Evolutionary conservation across 179 eudicot species (phyloP), one percentile per base, ranked within the genome.

Genomic region (Silene coronaria): DNA sequence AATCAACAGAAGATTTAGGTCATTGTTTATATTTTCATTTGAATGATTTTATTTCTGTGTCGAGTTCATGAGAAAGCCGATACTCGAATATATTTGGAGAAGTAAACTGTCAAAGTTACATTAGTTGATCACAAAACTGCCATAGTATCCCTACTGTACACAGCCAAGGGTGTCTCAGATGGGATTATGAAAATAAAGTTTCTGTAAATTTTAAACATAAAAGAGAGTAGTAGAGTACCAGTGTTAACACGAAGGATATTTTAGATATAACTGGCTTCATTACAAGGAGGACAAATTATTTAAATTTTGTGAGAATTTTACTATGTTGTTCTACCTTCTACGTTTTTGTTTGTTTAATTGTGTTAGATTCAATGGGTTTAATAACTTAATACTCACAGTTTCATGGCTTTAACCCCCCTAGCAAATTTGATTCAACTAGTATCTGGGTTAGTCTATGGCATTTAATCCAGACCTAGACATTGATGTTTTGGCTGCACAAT

Each of bases 1-100:
- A 85, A 86, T 24, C 79, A 32, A 82, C 83, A 36, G 86, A 73
- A 81, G 84, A 73, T 82, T 75, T 80, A 79, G 87, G 81, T 84
- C 30, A 61, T 66, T 71, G 16, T 78, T 53, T 11, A 14, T 71
- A 21, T 65, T 3, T 62, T 57, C 30, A 63, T 51, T 3, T 62
- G 38, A 53, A 62, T 30, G 42, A 69, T 70, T 51, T 3, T 48
- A n/a, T 32, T 46, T 60, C 1, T 34, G 22, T 55, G 9, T 45
- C 13, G 36, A 1, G 42, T 22, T 45, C 19, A 38, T 22, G 6
- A 10, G 5, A 78, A 10, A 23, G 24, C 6, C 36, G 42, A 38
- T 65, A 34, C 67, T 66, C 19, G 1, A 22, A 58, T 67, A 21
- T 53, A 26, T 19, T n/a, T n/a, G n/a, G n/a, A n/a, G n/a, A n/a